These are phyloP conservation scores for Cercophora scortea DNA, from an alignment of 495 filamentous ascomycete species.

Conservation along the genomic window DNA sequence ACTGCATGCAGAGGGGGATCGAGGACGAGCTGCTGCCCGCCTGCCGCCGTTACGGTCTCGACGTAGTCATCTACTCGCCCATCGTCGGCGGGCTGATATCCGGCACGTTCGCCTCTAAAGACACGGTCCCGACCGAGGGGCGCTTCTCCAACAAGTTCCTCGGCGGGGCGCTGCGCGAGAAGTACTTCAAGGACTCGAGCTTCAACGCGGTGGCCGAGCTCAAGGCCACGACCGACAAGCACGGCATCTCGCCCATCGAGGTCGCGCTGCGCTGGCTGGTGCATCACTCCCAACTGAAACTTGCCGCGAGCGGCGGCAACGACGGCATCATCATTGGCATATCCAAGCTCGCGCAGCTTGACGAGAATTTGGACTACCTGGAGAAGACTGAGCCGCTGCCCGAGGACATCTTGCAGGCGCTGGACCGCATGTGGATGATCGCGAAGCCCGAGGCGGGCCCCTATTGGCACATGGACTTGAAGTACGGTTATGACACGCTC, in stretches of 20 bases:
- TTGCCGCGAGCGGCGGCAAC: conserved; percentile 55
- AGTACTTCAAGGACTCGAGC: conserved; percentile 66
- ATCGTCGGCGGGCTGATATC: conserved; percentile 69
- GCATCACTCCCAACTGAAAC: conserved; percentile 57
- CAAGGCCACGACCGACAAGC: conserved; percentile 57
- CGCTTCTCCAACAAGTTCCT: conserved; percentile 48
- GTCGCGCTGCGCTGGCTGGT: conserved; percentile 66
- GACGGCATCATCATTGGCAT: conserved; percentile 54
- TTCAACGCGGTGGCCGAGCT: conserved; percentile 64
- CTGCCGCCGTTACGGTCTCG: conserved; percentile 68
- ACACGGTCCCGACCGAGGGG: conserved; percentile 53
- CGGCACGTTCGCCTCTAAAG: conserved; percentile 47
- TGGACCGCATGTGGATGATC: conserved; percentile 63
- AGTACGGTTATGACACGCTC: conserved; percentile 64
- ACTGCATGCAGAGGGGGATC: conserved; percentile 55
- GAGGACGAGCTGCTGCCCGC: conserved; percentile 68
- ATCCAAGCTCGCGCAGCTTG: conserved; percentile 42
- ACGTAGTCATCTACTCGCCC: conserved; percentile 75
- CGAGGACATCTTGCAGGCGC: conserved; percentile 61
- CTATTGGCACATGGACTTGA: conserved; percentile 66
- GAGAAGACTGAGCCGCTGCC: conserved; percentile 51
- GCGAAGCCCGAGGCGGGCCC: conserved; percentile 55
- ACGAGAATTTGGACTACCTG: conserved; percentile 45
- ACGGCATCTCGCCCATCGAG: conserved; percentile 63
- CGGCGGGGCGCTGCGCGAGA: conserved; percentile 48